These are phyloP conservation scores for Echinosphaeria canescens DNA, from an alignment of 2,329 filamentous ascomycete genomes.

Conservation along the genomic window DNA sequence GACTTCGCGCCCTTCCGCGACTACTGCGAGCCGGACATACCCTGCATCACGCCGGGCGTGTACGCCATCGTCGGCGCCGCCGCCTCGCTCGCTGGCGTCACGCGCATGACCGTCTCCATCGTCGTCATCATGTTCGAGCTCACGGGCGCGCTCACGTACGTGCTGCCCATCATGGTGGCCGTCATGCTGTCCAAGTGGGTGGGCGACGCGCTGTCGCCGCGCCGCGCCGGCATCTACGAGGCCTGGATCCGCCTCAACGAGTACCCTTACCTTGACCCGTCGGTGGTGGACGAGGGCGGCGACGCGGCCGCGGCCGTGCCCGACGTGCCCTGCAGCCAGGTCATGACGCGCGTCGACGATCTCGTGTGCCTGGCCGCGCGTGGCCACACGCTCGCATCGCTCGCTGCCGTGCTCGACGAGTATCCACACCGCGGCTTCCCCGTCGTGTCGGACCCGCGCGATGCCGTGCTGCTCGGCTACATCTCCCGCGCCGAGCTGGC, in stretches of 20 bases:
- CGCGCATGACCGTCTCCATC: slow-evolving; percentile 92
- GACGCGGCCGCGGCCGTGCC: slow-evolving; percentile 45
- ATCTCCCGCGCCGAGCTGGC: slow-evolving; percentile 80
- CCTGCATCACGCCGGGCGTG: slow-evolving; percentile 81
- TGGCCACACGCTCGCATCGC: slow-evolving; percentile 64
- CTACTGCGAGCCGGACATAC: slow-evolving; percentile 69
- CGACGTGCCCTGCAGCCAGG: slow-evolving; percentile 64
- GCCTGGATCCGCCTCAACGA: slow-evolving; percentile 93
- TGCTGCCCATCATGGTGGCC: slow-evolving; percentile 95
- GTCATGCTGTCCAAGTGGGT: slow-evolving; percentile 99
- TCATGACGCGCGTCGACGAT: slow-evolving; percentile 89
- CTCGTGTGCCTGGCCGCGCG: slow-evolving; percentile 71
- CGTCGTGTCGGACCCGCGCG: slow-evolving; percentile 57
- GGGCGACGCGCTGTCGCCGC: slow-evolving; percentile 79
- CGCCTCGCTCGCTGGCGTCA: slow-evolving; percentile 82
- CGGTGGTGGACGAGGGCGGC: too few relatives aligned
- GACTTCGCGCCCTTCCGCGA: slow-evolving; percentile 54
- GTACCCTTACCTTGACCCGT: slow-evolving; percentile 89
- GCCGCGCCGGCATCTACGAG: slow-evolving; percentile 94
- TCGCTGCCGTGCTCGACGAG: slow-evolving; percentile 47
- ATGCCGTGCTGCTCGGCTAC: slow-evolving; percentile 71
- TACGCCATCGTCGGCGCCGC: slow-evolving; percentile 95
- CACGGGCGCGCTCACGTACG: slow-evolving; percentile 86
- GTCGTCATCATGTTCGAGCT: slow-evolving; percentile 99
- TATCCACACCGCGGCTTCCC: slow-evolving; percentile 83